Conservation (phyloP, 2,329 filamentous ascomycete genomes). For the Beauveria bassiana region DNA sequence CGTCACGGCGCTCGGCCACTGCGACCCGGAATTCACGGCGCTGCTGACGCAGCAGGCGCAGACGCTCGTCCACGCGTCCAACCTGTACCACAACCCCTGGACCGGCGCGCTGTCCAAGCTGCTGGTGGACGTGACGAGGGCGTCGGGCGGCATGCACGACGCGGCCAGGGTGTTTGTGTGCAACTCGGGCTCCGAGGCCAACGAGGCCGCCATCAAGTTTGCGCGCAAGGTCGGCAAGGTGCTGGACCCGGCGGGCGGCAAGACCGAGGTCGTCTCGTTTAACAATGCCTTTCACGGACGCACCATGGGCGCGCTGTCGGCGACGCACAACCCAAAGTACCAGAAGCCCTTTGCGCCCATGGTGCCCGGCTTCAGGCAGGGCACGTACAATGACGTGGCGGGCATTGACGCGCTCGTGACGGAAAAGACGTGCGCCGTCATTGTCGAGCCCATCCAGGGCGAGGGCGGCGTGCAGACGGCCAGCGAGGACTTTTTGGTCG, state of each 20-base stretch:
- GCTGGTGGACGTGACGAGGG: slow-evolving; percentile 71
- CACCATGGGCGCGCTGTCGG: slow-evolving; percentile 91
- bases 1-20: slow-evolving; percentile 87
- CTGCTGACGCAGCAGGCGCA: slow-evolving; percentile 72
- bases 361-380: slow-evolving; percentile 87
- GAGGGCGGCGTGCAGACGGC: slow-evolving; percentile 89
- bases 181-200: slow-evolving; percentile 95
- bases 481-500: slow-evolving; percentile 71
- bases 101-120: slow-evolving; percentile 82
- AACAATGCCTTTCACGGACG: slow-evolving; percentile 89
- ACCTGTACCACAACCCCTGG: slow-evolving; percentile 96
- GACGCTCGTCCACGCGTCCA: slow-evolving; percentile 84
- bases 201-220: slow-evolving; percentile 97
- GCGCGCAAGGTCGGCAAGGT: slow-evolving; percentile 83
- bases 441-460: slow-evolving; percentile 94
- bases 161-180: slow-evolving; percentile 80
- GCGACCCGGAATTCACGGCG: slow-evolving; percentile 68
- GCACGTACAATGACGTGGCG: slow-evolving; percentile 73
- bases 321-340: slow-evolving; percentile 96
- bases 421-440: slow-evolving; percentile 82
- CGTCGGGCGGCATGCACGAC: slow-evolving; percentile 74
- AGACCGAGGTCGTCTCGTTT: slow-evolving; percentile 86
- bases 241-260: slow-evolving; percentile 60
- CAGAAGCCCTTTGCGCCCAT: slow-evolving; percentile 92
- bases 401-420: slow-evolving; percentile 69